Conservation (phyloP, 768 basidiomycete genomes). For the Tylopilus felleus region DNA sequence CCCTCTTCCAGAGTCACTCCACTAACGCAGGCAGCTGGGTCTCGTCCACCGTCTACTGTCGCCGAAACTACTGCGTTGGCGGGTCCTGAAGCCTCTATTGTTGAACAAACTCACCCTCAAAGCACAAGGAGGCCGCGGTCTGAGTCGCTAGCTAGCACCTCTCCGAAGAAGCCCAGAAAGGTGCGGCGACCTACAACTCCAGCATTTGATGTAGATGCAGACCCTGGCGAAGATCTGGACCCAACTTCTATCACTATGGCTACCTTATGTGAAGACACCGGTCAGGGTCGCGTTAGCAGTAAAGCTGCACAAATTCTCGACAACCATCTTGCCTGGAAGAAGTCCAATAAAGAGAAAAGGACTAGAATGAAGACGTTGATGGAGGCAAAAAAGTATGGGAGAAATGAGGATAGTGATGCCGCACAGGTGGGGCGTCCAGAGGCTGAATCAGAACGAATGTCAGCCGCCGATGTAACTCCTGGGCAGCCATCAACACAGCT, state of each 20-base stretch:
- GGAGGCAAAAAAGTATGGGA: conserved; percentile 77
- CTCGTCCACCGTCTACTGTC: not conserved
- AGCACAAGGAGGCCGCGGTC: conserved; percentile 21
- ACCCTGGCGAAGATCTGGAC: conserved; percentile 74
- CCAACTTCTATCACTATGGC: conserved; percentile 87
- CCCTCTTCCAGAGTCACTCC: conserved; percentile 18
- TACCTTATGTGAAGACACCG: conserved; percentile 69
- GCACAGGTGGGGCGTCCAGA: conserved; percentile 9
- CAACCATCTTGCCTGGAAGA: conserved; percentile 73
- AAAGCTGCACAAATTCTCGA: conserved; percentile 69
- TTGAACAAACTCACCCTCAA: conserved; percentile 8
- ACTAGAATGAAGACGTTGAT: conserved; percentile 57
- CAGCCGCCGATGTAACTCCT: conserved; percentile 2
- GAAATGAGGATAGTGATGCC: conserved; percentile 46
- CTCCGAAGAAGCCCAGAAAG: conserved; percentile 35
- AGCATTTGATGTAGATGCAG: conserved; percentile 53
- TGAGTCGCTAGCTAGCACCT: conserved; percentile 12
- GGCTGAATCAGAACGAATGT: conserved; percentile 6
- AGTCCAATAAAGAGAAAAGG: conserved; percentile 62
- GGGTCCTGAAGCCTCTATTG: conserved; percentile 6
- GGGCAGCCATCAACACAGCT: conserved; percentile 17
- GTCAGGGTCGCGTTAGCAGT: conserved; percentile 74
- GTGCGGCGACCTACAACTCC: conserved; percentile 48
- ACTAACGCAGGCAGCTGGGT: not conserved
- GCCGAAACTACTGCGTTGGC: not conserved